These are phyloP conservation scores for Xylaria curta DNA, from an alignment of 495 filamentous ascomycete species.

Conservation along the genomic window DNA sequence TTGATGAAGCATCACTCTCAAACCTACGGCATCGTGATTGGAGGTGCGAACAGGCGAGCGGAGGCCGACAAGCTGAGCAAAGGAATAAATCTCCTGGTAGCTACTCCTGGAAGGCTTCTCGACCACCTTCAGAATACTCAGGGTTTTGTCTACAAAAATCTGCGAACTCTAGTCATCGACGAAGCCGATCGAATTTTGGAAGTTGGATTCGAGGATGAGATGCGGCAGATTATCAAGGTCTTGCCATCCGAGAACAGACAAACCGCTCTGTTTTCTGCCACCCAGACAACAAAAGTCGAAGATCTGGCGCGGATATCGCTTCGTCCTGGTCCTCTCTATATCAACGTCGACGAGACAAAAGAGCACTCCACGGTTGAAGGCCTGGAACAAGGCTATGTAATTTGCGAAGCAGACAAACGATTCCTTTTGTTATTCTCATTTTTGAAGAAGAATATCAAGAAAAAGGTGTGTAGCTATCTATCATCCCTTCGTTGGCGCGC, in stretches of 20 bases:
- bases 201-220: conserved; percentile 98
- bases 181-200: conserved; percentile 95
- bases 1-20: conserved; percentile 81
- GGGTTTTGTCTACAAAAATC: conserved; percentile 91
- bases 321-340: conserved; percentile 89
- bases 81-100: conserved; percentile 92
- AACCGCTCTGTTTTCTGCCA: conserved; percentile 97
- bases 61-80: conserved; percentile 95
- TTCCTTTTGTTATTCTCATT: conserved; percentile 96
- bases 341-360: conserved; percentile 54
- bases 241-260: conserved; percentile 87
- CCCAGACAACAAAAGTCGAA: conserved; percentile 98
- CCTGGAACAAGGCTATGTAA: conserved; percentile 92
- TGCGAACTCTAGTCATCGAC: conserved; percentile 87
- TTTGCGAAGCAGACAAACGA: conserved; percentile 90
- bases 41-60: conserved; percentile 87
- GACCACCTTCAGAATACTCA: conserved; percentile 95
- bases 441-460: conserved; percentile 85
- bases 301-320: conserved; percentile 94
- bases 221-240: conserved; percentile 96
- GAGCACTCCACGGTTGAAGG: conserved; percentile 88
- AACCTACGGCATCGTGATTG: conserved; percentile 95
- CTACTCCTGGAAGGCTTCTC: conserved; percentile 89
- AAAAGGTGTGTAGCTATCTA: conserved; percentile 55
- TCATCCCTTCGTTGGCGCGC: not conserved